These are phyloP conservation scores for Iris pallida DNA, from an alignment of 116 monocot species.

Conservation along the genomic window DNA sequence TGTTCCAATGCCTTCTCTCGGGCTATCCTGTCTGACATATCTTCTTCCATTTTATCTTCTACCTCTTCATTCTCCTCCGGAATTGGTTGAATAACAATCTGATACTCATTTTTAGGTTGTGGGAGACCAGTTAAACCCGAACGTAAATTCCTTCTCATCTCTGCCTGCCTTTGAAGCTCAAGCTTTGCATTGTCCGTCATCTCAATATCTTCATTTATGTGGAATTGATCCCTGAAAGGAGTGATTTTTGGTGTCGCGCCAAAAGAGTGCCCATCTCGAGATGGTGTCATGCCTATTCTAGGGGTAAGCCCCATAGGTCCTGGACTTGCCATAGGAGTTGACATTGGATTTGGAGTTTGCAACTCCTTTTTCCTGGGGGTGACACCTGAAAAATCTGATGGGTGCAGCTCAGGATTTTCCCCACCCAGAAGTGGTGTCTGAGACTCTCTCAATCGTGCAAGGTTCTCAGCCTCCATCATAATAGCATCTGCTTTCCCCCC, in stretches of 20 bases:
- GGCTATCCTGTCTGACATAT: slow-evolving; percentile 81
- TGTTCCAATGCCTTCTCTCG: slow-evolving; percentile 74
- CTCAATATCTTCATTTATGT: slow-evolving; percentile 85
- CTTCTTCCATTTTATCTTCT: slow-evolving; percentile 76
- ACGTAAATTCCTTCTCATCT: slow-evolving; percentile 55
- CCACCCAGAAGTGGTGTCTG: slow-evolving; percentile 83
- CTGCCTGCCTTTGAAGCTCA: slow-evolving; percentile 55
- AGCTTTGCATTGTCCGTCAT: slow-evolving; percentile 54
- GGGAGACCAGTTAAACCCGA: slow-evolving; percentile 64
- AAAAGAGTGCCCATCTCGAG: slow-evolving; percentile 49
- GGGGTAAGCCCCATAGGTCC: slow-evolving; percentile 72
- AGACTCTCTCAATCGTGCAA: slow-evolving; percentile 74
- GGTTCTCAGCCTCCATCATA: slow-evolving; percentile 98
- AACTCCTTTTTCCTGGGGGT: slow-evolving; percentile 74
- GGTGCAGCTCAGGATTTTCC: slow-evolving; percentile 75
- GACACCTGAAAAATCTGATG: slow-evolving; percentile 72
- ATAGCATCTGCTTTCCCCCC: slow-evolving; percentile 73
- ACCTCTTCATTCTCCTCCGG: slow-evolving; percentile 70
- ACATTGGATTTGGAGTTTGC: slow-evolving; percentile 77
- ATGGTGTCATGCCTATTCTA: slow-evolving; percentile 80
- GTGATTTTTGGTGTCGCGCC: slow-evolving; percentile 68
- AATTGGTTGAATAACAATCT: slow-evolving; percentile 57
- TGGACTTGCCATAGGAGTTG: slow-evolving; percentile 61
- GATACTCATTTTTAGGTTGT: slow-evolving; percentile 81
- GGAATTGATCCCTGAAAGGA: slow-evolving; percentile 79